phyloP scores from a whole-genome alignment of 1,284 basidiomycete species.

The Amylostereum areolatum region DNA sequence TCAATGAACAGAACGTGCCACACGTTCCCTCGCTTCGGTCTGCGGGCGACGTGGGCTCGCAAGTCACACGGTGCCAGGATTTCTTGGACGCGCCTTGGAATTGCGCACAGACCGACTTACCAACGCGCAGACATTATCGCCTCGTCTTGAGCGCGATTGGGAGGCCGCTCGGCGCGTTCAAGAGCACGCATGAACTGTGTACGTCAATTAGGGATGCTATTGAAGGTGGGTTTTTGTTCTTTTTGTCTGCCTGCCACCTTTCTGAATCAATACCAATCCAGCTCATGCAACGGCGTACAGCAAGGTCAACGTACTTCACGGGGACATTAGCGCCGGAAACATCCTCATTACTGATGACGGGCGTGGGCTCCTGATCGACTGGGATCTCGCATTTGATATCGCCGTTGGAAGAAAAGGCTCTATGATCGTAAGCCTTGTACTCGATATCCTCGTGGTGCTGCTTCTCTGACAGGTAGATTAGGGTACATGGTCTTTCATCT shows the following conservation, averaged over 20 bases:
- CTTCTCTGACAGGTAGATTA: too few relatives aligned
- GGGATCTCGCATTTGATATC: conserved; percentile 6
- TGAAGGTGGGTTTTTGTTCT: too few relatives aligned
- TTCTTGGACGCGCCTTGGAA: neutral
- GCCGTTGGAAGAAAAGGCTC: neutral
- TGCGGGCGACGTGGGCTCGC: neutral
- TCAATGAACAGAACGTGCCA: neutral
- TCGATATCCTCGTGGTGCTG: too few relatives aligned
- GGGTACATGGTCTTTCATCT: neutral
- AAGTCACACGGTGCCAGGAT: neutral
- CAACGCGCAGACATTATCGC: neutral
- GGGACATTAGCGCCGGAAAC: conserved; percentile 13
- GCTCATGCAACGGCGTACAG: neutral
- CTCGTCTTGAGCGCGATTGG: neutral
- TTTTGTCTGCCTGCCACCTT: too few relatives aligned
- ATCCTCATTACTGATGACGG: conserved; percentile 7
- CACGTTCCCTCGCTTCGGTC: neutral
- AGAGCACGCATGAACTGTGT: neutral
- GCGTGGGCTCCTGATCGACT: conserved; percentile 10
- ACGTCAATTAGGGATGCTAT: conserved; percentile 3
- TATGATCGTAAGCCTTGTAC: too few relatives aligned
- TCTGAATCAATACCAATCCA: too few relatives aligned
- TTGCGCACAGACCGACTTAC: neutral
- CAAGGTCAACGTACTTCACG: conserved; percentile 7
- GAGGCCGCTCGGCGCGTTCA: neutral